Evolutionary conservation across 1,139 yeast species (phyloP), one percentile per base, ranked within the genome.

Genomic region (Sugiyamaella japonica): DNA sequence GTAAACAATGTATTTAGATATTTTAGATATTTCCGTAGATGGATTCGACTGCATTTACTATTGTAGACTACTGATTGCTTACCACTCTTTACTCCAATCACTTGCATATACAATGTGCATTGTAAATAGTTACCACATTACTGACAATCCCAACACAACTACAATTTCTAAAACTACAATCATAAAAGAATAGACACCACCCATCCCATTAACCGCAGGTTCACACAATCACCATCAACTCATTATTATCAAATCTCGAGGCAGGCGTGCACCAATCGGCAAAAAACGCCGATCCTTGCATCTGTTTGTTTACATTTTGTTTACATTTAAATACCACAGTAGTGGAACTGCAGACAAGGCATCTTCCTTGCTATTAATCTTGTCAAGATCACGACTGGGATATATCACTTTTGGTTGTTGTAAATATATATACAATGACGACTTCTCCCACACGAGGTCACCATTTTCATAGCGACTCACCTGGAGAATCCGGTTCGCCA

Each of bases 401-500:
- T 29, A 29, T 29, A 29, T 29, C 25, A 20, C 25, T 20, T 20
- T 20, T 20, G 25, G 25, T 29, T 29, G 10, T n/a, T n/a, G n/a
- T n/a, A n/a, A n/a, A 9, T 29, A 29, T 29, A 9, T 23, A 13
- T 20, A 31, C 20, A 10, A 40, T 46, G 51, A 34, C 45, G 13
- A 47, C 53, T 15, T 51, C 53, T 36, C 54, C 53, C 7, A 45
- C 29, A 28, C 51, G 49, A 17, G 44, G 25, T 45, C 43, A 23
- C 40, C 43, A 37, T 31, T 50, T 42, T 25, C 42, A 50, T 13
- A 15, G 36, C n/a, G 48, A 40, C 25, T 39, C 44, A 7, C 13
- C 52, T 15, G 48, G 51, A 37, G 50, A 43, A 28, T 38, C 52
- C 3, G 25, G 25, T 20, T 48, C 56, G 12, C 52, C 56, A 9